Conservation (phyloP, 352 stramenopile species). For the Globisporangium parvum region DNA sequence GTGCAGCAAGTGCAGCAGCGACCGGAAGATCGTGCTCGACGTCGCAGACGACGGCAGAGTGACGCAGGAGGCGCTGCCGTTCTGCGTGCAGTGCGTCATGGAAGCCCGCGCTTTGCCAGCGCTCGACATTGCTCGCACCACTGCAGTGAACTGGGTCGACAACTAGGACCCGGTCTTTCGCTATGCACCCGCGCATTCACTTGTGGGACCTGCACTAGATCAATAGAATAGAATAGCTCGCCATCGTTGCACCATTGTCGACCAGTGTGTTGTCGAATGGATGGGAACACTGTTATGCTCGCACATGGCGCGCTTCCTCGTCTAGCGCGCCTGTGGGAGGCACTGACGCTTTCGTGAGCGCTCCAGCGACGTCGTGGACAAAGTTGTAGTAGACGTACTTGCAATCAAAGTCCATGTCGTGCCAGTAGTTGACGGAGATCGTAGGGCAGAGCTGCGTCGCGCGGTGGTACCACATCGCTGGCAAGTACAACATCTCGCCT, state of each 20-base stretch:
- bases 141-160: background rate
- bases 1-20: constrained; percentile 2
- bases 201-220: no score
- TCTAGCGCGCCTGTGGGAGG: no score
- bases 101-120: constrained; percentile 41
- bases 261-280: no score
- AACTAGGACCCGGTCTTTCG: background rate
- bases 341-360: background rate
- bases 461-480: constrained; percentile 83
- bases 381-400: constrained; percentile 87
- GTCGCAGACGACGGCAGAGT: constrained; percentile 21
- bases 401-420: constrained; percentile 87
- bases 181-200: no score
- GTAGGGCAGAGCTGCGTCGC: constrained; percentile 66
- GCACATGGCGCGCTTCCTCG: background rate
- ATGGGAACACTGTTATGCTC: background rate
- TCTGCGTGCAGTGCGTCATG: constrained; percentile 53
- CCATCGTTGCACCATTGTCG: no score
- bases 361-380: constrained; percentile 43
- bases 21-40: constrained; percentile 20
- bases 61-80: constrained; percentile 39
- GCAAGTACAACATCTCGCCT: constrained; percentile 71
- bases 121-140: constrained; percentile 32
- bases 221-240: no score
- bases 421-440: constrained; percentile 88